Percentiles rank a stretch among this genome's conserved stretches.
These are phyloP conservation scores for Ceratocystis cacaofunesta DNA, from an alignment of 2,329 filamentous ascomycete genomes.

Conservation along the genomic window DNA sequence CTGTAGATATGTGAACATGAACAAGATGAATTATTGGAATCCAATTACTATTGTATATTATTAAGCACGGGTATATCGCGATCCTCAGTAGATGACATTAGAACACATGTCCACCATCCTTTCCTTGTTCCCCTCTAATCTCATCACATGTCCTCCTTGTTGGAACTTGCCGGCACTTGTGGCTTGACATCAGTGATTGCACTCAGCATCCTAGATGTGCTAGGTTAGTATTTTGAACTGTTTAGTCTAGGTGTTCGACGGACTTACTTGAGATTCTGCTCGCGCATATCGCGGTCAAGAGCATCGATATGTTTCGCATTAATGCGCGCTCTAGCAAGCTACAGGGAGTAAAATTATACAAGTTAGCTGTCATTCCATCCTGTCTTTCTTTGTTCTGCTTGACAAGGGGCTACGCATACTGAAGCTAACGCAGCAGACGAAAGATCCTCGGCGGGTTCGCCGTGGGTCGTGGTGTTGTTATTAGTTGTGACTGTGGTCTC, in stretches of 20 bases:
- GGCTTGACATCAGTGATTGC: slow-evolving; percentile 14
- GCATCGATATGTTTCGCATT: slow-evolving; percentile 36
- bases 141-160: slow-evolving; percentile 6
- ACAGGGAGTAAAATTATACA: not conserved
- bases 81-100: slow-evolving; percentile 1
- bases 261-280: slow-evolving; percentile 34
- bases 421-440: slow-evolving; percentile 51
- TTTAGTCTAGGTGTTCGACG: not conserved
- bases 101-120: not conserved
- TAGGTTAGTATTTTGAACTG: not conserved
- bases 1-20: not conserved
- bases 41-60: not conserved
- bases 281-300: slow-evolving; percentile 42
- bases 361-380: not conserved
- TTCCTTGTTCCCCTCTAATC: not conserved
- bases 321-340: slow-evolving; percentile 23
- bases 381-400: not conserved
- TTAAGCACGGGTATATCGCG: slow-evolving; percentile 9
- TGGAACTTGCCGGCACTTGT: slow-evolving; percentile 11
- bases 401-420: slow-evolving; percentile 35
- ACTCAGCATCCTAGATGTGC: slow-evolving; percentile 10
- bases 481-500: slow-evolving; percentile 20
- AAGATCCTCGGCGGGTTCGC: slow-evolving; percentile 43
- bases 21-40: not conserved
- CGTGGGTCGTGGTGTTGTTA: not conserved